Conservation (phyloP, 495 filamentous ascomycete species). For the Chaetomidium leptoderma region DNA sequence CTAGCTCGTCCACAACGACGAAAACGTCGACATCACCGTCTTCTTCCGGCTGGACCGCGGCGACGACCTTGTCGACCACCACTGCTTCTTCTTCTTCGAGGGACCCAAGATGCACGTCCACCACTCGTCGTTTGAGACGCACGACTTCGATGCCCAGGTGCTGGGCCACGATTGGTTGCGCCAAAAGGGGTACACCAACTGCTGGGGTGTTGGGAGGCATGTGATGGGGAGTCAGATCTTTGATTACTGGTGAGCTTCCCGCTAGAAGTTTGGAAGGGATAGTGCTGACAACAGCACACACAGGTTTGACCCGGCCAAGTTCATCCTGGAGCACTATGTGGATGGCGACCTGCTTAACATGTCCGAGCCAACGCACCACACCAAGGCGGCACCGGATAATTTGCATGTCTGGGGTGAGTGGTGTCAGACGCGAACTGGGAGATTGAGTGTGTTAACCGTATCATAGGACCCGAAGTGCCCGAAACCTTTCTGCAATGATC, state of each 20-base stretch:
- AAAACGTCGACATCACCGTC: constrained; percentile 49
- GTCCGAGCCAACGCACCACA: constrained; percentile 48
- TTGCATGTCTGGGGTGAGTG: constrained; percentile 49
- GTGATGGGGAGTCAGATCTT: constrained; percentile 62
- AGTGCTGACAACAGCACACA: neutral
- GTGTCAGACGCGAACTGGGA: neutral
- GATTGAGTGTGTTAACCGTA: neutral
- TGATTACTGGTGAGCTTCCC: constrained; percentile 60
- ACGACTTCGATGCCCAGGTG: constrained; percentile 71
- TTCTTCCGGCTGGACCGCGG: constrained; percentile 67
- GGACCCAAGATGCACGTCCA: constrained; percentile 57
- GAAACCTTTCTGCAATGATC: constrained; percentile 9
- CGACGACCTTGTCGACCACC: constrained; percentile 60
- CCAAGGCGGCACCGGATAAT: constrained; percentile 40
- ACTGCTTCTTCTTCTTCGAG: constrained; percentile 64
- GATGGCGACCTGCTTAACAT: constrained; percentile 67
- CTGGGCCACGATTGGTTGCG: constrained; percentile 69
- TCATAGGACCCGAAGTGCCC: constrained; percentile 10
- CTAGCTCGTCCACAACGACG: constrained; percentile 46
- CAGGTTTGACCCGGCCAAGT: constrained; percentile 57
- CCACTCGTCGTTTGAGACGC: constrained; percentile 69
- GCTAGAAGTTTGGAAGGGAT: neutral
- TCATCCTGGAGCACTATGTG: constrained; percentile 62
- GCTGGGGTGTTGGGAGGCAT: constrained; percentile 72
- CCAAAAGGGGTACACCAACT: constrained; percentile 58